Conservation (phyloP, 2,329 filamentous ascomycete genomes). For the Claviceps arundinis region DNA sequence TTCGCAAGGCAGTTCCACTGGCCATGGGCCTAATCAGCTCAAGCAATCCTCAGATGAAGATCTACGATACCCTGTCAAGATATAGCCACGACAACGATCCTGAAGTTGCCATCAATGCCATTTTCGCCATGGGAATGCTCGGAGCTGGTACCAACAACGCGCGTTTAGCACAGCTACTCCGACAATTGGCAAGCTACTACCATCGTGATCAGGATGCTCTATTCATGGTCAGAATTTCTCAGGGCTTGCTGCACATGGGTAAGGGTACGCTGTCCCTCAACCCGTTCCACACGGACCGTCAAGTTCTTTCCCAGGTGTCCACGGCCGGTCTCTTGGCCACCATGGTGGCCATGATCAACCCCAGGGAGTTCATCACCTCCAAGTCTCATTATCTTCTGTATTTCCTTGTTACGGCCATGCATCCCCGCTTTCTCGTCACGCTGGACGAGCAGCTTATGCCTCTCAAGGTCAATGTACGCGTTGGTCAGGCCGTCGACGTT, state of each 20-base stretch:
- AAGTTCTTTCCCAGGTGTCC: constrained; percentile 84
- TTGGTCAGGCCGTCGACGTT: constrained; percentile 95
- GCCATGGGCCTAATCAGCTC: constrained; percentile 95
- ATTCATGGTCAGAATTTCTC: constrained; percentile 98
- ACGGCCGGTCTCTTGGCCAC: constrained; percentile 82
- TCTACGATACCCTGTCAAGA: constrained; percentile 92
- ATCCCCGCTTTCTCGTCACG: constrained; percentile 90
- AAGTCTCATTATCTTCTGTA: constrained; percentile 86
- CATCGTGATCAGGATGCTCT: constrained; percentile 90
- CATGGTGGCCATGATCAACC: constrained; percentile 85
- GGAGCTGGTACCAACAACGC: constrained; percentile 98
- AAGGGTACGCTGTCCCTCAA: constrained; percentile 93
- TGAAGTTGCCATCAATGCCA: constrained; percentile 94
- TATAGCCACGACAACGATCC: constrained; percentile 99
- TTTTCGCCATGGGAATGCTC: constrained; percentile 96
- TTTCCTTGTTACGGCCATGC: constrained; percentile 93
- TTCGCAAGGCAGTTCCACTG: constrained; percentile 86
- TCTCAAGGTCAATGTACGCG: constrained; percentile 86
- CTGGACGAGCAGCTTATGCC: constrained; percentile 91
- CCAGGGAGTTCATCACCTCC: constrained; percentile 65
- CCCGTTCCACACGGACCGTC: constrained; percentile 98
- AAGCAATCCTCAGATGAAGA: constrained; percentile 99
- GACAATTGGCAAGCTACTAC: constrained; percentile 95
- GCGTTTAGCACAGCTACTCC: constrained; percentile 80
- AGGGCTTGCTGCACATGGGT: constrained; percentile 96